Evolutionary conservation across 2,329 filamentous ascomycete species (phyloP).

Genomic region (Cordyceps cicadae): DNA sequence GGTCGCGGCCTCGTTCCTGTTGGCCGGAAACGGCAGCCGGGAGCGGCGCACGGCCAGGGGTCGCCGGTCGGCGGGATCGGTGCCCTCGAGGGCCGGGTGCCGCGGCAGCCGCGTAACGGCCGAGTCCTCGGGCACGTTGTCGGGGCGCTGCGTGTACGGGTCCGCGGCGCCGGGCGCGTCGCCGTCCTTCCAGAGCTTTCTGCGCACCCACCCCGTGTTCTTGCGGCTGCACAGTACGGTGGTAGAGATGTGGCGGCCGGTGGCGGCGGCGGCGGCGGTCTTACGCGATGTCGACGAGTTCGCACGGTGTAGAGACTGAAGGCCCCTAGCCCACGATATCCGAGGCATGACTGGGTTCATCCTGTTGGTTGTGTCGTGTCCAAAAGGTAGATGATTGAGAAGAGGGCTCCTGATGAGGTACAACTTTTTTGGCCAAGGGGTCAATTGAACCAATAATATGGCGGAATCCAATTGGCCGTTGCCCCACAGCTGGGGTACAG

Average conservation of each 20-base stretch:
- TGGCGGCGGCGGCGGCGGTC: constrained; percentile 20
- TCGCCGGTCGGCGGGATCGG: constrained; percentile 13
- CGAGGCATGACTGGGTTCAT: constrained; percentile 30
- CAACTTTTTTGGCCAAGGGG: constrained; percentile 9
- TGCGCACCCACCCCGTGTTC: constrained; percentile 31
- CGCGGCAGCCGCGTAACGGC: constrained; percentile 22
- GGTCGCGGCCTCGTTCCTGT: constrained; percentile 24
- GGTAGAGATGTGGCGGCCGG: constrained; percentile 26
- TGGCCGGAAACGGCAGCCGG: constrained; percentile 26
- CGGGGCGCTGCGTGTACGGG: constrained; percentile 28
- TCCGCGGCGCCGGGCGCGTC: constrained; percentile 31
- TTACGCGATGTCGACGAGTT: constrained; percentile 14
- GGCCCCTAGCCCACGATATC: constrained; percentile 30
- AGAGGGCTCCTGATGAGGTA: constrained; percentile 1
- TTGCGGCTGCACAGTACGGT: constrained; percentile 23
- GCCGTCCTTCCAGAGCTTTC: constrained; percentile 31
- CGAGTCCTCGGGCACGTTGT: constrained; percentile 18
- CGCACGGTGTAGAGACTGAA: constrained; percentile 24
- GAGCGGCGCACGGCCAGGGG: constrained; percentile 22
- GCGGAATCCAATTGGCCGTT: not conserved
- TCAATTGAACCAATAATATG: constrained; percentile 10
- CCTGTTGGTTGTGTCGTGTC: not conserved
- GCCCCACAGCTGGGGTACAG: constrained; percentile 4
- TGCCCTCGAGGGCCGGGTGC: constrained; percentile 23
- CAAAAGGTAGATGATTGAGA: not conserved